phyloP scores from a whole-genome alignment of 805 yeast genomes.

The Metschnikowia koreensis region DNA sequence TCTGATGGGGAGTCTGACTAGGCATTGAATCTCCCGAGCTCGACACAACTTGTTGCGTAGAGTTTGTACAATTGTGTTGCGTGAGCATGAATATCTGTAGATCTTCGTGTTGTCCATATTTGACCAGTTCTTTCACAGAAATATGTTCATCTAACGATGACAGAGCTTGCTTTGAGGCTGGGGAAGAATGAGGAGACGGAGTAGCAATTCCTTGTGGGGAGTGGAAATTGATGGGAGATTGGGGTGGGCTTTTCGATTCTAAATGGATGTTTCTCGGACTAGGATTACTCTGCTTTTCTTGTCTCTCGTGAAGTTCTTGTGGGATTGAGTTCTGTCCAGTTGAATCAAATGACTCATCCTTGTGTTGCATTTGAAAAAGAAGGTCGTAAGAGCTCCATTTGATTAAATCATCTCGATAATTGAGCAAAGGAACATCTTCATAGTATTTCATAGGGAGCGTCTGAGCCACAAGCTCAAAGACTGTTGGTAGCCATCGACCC shows the following conservation, averaged over 20 bases:
- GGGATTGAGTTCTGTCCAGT: not conserved
- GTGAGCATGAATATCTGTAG: constrained; percentile 13
- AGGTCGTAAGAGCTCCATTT: constrained; percentile 21
- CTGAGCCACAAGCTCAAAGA: constrained; percentile 27
- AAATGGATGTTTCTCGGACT: not conserved
- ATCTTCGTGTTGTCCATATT: constrained; percentile 2
- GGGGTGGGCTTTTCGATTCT: not conserved
- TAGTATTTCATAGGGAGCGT: constrained; percentile 17
- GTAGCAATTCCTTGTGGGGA: not conserved
- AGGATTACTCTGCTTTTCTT: not conserved
- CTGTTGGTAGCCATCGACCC: constrained; percentile 24
- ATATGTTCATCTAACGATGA: not conserved
- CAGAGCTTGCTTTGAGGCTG: not conserved
- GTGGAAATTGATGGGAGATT: not conserved
- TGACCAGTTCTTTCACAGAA: not conserved
- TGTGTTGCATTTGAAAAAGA: constrained; percentile 15
- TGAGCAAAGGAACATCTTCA: constrained; percentile 17
- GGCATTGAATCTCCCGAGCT: constrained; percentile 2
- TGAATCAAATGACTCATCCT: not conserved
- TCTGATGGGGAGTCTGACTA: constrained; percentile 10
- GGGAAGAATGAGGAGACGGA: not conserved
- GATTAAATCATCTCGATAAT: constrained; percentile 22
- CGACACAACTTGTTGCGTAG: not conserved
- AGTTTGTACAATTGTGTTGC: constrained; percentile 4
- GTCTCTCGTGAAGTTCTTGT: not conserved